Percentiles rank a stretch among this genome's conserved stretches.
These are phyloP conservation scores for Ophiostoma australiae DNA, from an alignment of 2,329 filamentous ascomycete species.

Conservation along the genomic window DNA sequence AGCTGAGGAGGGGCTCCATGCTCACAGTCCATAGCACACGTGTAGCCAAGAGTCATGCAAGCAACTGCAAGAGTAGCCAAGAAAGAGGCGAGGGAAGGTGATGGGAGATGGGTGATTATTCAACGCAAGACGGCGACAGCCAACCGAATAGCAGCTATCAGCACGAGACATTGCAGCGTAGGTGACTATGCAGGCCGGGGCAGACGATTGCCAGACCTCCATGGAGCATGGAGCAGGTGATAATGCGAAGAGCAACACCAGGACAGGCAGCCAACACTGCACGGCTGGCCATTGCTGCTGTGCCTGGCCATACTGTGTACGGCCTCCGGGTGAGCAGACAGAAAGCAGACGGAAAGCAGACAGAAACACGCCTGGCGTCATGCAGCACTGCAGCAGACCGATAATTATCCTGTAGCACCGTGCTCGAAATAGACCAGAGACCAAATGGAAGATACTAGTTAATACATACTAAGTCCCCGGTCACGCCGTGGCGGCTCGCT, in stretches of 20 bases:
- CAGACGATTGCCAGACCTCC: neutral
- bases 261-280: neutral
- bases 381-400: neutral
- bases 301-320: neutral
- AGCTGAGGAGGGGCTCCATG: neutral
- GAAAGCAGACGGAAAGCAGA: neutral
- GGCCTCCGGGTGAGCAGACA: neutral
- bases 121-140: neutral
- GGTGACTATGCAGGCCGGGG: neutral
- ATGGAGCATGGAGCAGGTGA: no score
- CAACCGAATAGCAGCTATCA: constrained; percentile 1
- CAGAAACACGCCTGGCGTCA: neutral
- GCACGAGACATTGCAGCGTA: neutral
- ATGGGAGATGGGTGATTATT: no score
- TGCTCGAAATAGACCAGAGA: neutral
- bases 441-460: neutral
- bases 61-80: no score
- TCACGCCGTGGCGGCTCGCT: constrained; percentile 7
- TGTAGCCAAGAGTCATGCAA: neutral
- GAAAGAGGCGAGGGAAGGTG: no score
- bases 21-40: neutral
- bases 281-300: neutral
- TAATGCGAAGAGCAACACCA: neutral
- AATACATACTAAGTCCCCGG: no score
- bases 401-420: neutral